Conservation (phyloP, 2,329 filamentous ascomycete genomes). For the Incumbomyces delicatus region DNA sequence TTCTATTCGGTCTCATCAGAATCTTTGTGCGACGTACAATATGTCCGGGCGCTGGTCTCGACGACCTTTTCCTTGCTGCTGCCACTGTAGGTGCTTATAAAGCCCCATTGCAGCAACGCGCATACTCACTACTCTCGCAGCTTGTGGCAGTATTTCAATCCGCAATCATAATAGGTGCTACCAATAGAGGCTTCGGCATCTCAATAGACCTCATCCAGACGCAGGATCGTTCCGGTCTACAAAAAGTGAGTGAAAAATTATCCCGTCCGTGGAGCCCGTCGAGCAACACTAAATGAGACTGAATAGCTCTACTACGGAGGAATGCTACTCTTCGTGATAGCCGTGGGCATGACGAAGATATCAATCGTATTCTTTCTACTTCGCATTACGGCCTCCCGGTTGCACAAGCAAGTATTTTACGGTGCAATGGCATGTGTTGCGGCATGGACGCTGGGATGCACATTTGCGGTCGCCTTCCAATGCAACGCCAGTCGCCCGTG, state of each 20-base stretch:
- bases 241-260: conserved; percentile 12
- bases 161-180: conserved; percentile 24
- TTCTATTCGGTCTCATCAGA: conserved; percentile 27
- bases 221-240: conserved; percentile 8
- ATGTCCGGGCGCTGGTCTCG: conserved; percentile 25
- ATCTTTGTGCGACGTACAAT: conserved; percentile 28
- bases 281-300: not conserved
- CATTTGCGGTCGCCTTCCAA: conserved; percentile 9
- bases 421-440: conserved; percentile 5
- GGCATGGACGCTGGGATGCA: conserved; percentile 7
- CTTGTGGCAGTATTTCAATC: conserved; percentile 25
- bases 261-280: not conserved
- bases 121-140: conserved; percentile 11
- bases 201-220: conserved; percentile 22
- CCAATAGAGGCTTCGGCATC: conserved; percentile 27
- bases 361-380: conserved; percentile 21
- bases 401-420: conserved; percentile 13
- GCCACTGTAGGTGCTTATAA: conserved; percentile 9
- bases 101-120: no score
- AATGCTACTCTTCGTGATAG: conserved; percentile 22
- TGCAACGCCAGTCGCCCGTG: no score
- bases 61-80: conserved; percentile 26
- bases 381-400: conserved; percentile 15
- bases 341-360: conserved; percentile 22
- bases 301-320: conserved; percentile 21